Evolutionary conservation across 2,329 filamentous ascomycete species (phyloP).

Genomic region (Ophiostoma perfectum): DNA sequence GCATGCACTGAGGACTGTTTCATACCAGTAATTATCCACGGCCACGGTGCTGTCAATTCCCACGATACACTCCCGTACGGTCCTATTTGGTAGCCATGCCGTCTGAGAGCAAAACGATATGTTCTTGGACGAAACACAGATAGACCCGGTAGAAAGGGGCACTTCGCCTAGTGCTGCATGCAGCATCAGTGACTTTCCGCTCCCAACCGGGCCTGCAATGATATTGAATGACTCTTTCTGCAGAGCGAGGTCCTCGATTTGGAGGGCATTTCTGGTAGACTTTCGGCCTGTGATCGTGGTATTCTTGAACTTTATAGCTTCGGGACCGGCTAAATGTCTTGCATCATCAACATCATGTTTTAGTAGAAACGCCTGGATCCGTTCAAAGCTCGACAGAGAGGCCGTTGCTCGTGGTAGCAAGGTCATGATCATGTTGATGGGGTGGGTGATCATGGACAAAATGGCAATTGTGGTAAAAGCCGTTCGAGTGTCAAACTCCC

Average conservation of each 20-base stretch:
- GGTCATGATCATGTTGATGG: constrained; percentile 43
- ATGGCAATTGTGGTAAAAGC: constrained; percentile 40
- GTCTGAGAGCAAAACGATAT: constrained; percentile 22
- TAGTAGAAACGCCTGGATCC: constrained; percentile 34
- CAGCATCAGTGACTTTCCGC: no score
- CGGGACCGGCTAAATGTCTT: no score
- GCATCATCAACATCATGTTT: no score
- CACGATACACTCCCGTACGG: constrained; percentile 19
- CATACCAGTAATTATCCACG: neutral
- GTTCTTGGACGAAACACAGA: constrained; percentile 8
- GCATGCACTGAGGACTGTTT: neutral
- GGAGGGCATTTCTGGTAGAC: no score
- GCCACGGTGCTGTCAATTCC: neutral
- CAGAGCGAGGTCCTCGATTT: no score
- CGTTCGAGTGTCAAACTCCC: constrained; percentile 33
- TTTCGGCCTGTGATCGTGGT: no score
- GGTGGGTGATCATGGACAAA: constrained; percentile 38
- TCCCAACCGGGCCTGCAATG: no score
- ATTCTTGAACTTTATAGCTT: no score
- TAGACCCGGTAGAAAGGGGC: constrained; percentile 19
- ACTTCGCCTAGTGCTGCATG: no score
- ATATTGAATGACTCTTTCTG: no score
- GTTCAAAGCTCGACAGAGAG: constrained; percentile 34
- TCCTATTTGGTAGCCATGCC: constrained; percentile 24
- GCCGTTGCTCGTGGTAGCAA: constrained; percentile 35